Evolutionary conservation across 345 rosid species (phyloP).

Genomic region (Diplotaxis tenuifolia): DNA sequence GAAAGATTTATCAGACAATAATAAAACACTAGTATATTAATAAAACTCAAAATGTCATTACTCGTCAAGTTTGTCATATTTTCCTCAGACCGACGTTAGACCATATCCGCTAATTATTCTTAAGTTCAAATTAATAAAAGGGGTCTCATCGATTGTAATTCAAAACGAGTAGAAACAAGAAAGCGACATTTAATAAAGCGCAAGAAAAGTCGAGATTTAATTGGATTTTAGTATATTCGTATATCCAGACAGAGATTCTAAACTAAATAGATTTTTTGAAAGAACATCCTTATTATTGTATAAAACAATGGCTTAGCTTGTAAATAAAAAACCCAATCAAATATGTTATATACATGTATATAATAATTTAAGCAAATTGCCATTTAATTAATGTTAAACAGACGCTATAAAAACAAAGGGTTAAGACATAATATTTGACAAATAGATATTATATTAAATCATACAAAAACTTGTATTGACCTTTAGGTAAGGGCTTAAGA

Average conservation of each 20-base stretch:
- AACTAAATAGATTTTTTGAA: slow-evolving; percentile 7
- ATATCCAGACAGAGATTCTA: slow-evolving; percentile 28
- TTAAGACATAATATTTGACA: not conserved
- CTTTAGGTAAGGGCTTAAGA: slow-evolving; percentile 31
- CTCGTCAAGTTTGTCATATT: slow-evolving; percentile 5
- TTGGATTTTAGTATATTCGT: slow-evolving; percentile 30
- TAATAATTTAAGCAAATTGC: slow-evolving; percentile 1
- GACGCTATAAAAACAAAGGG: not conserved
- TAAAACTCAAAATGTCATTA: not conserved
- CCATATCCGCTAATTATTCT: slow-evolving; percentile 4
- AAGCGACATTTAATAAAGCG: slow-evolving; percentile 12
- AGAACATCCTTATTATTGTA: not conserved
- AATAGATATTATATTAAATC: not conserved
- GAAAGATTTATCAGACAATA: not conserved
- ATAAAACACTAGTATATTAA: not conserved
- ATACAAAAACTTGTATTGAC: slow-evolving; percentile 13
- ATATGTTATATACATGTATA: not conserved
- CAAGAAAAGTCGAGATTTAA: not conserved
- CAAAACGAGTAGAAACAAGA: slow-evolving; percentile 4
- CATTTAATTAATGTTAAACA: not conserved
- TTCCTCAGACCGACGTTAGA: not conserved
- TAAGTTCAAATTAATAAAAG: not conserved
- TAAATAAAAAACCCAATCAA: not conserved
- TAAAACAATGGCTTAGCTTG: not conserved
- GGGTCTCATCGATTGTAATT: not conserved